phyloP scores from a whole-genome alignment of 2,329 filamentous ascomycete genomes.

The Pyrenochaeta sp. region DNA sequence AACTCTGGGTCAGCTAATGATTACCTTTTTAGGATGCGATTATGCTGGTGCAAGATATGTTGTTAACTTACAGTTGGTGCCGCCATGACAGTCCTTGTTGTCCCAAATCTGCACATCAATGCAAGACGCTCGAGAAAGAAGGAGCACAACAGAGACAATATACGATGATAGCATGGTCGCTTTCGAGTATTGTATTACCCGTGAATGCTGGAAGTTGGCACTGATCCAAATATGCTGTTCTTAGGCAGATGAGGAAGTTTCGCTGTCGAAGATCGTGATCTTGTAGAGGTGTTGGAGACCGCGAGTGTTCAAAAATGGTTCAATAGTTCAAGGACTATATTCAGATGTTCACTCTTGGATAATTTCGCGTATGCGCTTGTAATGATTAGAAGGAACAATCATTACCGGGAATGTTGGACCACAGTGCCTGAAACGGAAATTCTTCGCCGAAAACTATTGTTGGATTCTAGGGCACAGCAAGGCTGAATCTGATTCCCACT shows the following conservation, averaged over 20 bases:
- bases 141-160: not conserved
- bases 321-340: not conserved
- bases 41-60: no score
- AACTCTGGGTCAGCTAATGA: not conserved
- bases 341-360: not conserved
- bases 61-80: not conserved
- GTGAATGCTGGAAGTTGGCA: not conserved
- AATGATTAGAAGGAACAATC: not conserved
- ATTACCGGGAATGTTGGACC: not conserved
- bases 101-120: slow-evolving; percentile 1
- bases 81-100: slow-evolving; percentile 5
- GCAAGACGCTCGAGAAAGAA: not conserved
- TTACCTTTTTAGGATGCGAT: no score
- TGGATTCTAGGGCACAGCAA: not conserved
- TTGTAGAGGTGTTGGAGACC: not conserved
- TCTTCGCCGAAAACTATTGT: not conserved
- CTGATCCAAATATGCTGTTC: not conserved
- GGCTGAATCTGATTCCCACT: not conserved
- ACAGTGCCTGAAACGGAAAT: not conserved
- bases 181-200: not conserved
- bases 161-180: not conserved
- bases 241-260: not conserved
- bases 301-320: not conserved
- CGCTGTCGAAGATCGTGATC: not conserved
- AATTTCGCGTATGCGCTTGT: not conserved